These are phyloP conservation scores for Persicaria tinctoria DNA, from an alignment of 148 eudicot species.

Conservation along the genomic window DNA sequence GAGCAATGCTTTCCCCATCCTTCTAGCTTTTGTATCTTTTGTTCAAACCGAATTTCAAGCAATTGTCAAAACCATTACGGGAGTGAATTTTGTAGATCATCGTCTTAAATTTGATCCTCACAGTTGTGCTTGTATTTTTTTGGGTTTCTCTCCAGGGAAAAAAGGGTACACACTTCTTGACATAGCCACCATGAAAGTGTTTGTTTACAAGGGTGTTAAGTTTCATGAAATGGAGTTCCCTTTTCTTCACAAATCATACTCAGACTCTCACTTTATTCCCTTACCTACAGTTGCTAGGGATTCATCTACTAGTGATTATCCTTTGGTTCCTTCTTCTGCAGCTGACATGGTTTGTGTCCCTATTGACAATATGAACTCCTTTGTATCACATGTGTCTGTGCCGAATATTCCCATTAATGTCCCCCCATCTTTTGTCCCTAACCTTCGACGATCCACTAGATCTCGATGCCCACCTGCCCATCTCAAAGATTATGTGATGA, in stretches of 20 bases:
- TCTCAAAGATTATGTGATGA: no score
- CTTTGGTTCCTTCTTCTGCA: no score
- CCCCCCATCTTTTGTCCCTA: no score
- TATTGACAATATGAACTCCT: no score
- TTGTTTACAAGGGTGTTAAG: no score
- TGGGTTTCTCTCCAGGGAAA: neutral
- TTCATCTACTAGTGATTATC: no score
- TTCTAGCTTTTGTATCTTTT: neutral
- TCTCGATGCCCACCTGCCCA: no score
- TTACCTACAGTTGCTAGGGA: neutral
- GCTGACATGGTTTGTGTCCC: no score
- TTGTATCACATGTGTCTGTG: no score
- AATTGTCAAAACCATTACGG: neutral
- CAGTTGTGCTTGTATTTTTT: neutral
- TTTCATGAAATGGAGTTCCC: neutral
- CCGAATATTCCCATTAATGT: no score
- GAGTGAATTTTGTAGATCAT: neutral
- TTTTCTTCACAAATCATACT: neutral
- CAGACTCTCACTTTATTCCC: neutral
- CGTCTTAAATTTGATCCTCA: neutral
- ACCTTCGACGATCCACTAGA: no score
- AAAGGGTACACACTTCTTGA: neutral
- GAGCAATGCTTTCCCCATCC: neutral
- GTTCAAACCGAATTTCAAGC: no score
- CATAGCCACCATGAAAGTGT: neutral